Evolutionary conservation across 164 flowering plant genomes (phyloP), one percentile per base, ranked within the genome.

Genomic region (Aristolochia contorta): DNA sequence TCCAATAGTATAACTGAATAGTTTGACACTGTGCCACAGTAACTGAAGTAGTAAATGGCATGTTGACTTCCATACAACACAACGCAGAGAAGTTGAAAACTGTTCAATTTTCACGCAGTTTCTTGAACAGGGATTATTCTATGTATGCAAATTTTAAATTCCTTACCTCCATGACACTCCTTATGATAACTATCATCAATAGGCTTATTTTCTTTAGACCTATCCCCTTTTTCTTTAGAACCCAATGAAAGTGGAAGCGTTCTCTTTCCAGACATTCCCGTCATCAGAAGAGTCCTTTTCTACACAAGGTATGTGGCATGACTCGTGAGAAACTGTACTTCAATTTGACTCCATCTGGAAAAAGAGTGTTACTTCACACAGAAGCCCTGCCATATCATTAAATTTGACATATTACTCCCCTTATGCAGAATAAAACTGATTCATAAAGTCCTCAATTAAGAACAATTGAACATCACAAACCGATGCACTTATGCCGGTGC

Each of bases 161-260:
- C 30, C 53, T 20, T 65, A 19, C 60, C 64, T 0, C 23, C 61
- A 30, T 37, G 16, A 47, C 18, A 23, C 19, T 63, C 73, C 22
- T 64, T 67, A n/a, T 47, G 20, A 6, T 7, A 23, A 20, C 51
- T 21, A 60, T 46, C 57, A 46, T 71, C 73, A 57, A 46, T 58
- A 46, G 67, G 51, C 53, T 77, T 67, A 57, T 78, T 77, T 53
- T 70, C 74, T 27, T 10, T 24, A 24, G 70, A 61, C 22, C 57
- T 64, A 25, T 49, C 55, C 47, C 53, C 71, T 6, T 68, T 59
- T 9, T 65, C 79, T 59, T 71, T 76, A 33, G 82, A 69, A 67
- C 81, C 74, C 90, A 84, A 87, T 94, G 90, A 90, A 6, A 90
- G 75, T 15, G 97, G 94, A 65, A 84, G 82, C 69, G 73, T 82